Conservation (phyloP, 1,139 yeast genomes). For the Hanseniaspora uvarum region DNA sequence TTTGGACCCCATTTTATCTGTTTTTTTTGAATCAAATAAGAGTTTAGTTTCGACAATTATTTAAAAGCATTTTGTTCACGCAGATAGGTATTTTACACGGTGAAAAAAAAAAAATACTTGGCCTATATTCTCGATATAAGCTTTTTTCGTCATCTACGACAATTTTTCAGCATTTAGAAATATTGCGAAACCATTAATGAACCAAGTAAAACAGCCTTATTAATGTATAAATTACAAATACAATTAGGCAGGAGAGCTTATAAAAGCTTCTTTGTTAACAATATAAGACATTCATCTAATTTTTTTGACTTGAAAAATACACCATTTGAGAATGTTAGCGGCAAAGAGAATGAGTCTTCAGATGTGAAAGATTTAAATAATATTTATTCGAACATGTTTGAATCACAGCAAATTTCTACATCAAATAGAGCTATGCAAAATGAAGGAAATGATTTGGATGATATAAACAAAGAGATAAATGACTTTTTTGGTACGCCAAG, state of each 20-base stretch:
- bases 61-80: not conserved
- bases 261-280: not conserved
- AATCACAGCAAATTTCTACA: not conserved
- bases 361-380: slow-evolving; percentile 11
- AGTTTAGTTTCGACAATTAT: too few species aligned
- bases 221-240: not conserved
- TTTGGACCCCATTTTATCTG: not conserved
- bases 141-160: too few species aligned
- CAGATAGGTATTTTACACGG: not conserved
- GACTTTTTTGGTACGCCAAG: slow-evolving; percentile 23
- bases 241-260: not conserved
- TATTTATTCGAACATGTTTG: slow-evolving; percentile 9
- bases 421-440: not conserved
- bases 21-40: not conserved
- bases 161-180: not conserved
- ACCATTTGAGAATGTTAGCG: slow-evolving; percentile 2
- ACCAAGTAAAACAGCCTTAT: not conserved
- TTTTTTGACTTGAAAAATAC: slow-evolving; percentile 6
- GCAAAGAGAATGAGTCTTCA: not conserved
- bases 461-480: slow-evolving; percentile 24
- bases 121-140: too few species aligned
- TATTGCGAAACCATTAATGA: not conserved
- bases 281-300: not conserved
- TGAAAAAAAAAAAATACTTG: too few species aligned
- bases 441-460: slow-evolving; percentile 21